Conservation (phyloP, 2,329 filamentous ascomycete genomes). For the Monosporascus sp. region DNA sequence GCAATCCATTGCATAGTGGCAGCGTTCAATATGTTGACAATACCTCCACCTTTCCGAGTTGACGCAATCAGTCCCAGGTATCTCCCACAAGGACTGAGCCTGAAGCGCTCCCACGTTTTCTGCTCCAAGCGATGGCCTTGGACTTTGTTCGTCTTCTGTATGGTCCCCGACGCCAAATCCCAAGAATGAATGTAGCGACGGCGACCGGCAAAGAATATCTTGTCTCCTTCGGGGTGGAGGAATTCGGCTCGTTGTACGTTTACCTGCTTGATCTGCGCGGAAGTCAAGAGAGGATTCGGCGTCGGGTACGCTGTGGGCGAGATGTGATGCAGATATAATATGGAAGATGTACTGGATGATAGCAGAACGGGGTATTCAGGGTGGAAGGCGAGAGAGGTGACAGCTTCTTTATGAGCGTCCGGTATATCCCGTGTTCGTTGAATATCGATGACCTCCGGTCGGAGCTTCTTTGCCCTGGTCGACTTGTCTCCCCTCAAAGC, state of each 20-base stretch:
- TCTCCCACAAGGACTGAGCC: constrained; percentile 76
- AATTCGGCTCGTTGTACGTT: constrained; percentile 84
- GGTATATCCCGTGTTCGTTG: constrained; percentile 83
- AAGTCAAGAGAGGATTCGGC: constrained; percentile 85
- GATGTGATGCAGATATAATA: constrained; percentile 85
- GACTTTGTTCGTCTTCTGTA: constrained; percentile 76
- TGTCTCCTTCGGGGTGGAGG: constrained; percentile 63
- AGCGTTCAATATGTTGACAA: constrained; percentile 79
- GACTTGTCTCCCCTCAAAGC: constrained; percentile 54
- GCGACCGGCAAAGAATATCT: constrained; percentile 83
- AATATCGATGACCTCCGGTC: constrained; percentile 85
- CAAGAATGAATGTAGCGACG: constrained; percentile 91
- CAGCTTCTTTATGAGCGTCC: constrained; percentile 69
- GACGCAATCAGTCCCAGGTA: constrained; percentile 82
- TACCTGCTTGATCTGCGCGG: constrained; percentile 77
- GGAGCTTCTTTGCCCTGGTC: constrained; percentile 63
- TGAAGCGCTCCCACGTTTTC: constrained; percentile 85
- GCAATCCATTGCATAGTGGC: constrained; percentile 82
- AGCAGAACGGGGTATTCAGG: constrained; percentile 82
- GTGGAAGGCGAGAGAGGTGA: constrained; percentile 85
- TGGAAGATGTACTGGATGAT: constrained; percentile 79
- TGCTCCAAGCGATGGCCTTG: constrained; percentile 76
- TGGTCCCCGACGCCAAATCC: constrained; percentile 74
- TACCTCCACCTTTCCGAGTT: constrained; percentile 77
- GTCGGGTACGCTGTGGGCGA: constrained; percentile 67